Evolutionary conservation across 2,329 filamentous ascomycete genomes (phyloP), one percentile per base, ranked within the genome.

Genomic region (Aureobasidium musti): DNA sequence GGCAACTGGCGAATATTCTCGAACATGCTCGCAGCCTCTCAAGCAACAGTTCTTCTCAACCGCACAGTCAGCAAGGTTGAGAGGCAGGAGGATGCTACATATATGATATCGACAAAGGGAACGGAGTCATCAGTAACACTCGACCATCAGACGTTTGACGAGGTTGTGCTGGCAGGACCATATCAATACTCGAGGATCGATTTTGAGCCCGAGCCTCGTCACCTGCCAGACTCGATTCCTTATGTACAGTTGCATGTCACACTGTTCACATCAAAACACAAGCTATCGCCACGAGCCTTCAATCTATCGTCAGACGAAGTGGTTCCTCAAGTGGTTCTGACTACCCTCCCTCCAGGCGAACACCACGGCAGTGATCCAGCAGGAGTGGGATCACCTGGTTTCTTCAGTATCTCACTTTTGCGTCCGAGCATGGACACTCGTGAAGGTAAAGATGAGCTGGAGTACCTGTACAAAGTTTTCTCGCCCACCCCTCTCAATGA

Each of bases 1-100:
- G 95, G 95, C 1, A 99, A 98, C 77, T 98, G 93, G 92, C 88
- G 87, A 72, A 97, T 99, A 65, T 99, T 99, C 74, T 84, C 89
- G n/a, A 80, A 83, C 52, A 96, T 97, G 90, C 80, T 94, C 1
- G 82, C 85, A 43, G 79, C 81, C 0, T 89, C 91, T 1, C 79
- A 83, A 3, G 87, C 90, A 0, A 77, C 81, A 0, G 70, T 93
- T 5, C 79, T 81, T 45, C 80, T 91, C 28, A 90, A 93, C 72
- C 90, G 89, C 0, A 82, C 85, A 0, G 89, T 97, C 0, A 81
- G 82, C 39, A 59, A 41, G 28, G 7, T 63, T n/a, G 54, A 47
- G 21, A 65, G 52, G 39, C 54, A 63, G 19, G 17, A 52, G 7
- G 21, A 69, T 8, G 43, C 39, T 28, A 19, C 47, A 33, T 68